Conservation (phyloP, 371 early-diverging fungal species). For the Mortierella sp. region DNA sequence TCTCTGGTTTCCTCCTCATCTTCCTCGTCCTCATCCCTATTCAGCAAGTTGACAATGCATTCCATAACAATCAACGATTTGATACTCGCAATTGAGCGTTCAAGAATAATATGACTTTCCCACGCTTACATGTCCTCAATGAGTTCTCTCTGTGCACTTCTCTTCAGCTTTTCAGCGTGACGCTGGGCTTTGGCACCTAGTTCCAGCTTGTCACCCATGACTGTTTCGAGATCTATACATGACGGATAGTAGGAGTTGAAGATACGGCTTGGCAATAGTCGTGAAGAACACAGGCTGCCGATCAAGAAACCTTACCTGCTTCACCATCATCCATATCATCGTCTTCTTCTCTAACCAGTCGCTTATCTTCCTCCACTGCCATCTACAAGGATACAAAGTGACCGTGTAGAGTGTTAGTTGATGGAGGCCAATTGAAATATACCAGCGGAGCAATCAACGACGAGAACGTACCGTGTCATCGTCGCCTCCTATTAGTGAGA, state of each 20-base stretch:
- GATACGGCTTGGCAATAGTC: neutral
- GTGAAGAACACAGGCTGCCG: neutral
- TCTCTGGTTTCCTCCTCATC: conserved; percentile 71
- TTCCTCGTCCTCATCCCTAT: conserved; percentile 58
- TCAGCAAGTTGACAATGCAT: neutral
- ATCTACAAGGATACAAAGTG: conserved; percentile 4
- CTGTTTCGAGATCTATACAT: conserved; percentile 32
- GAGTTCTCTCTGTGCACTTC: conserved; percentile 62
- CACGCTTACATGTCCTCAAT: conserved; percentile 62
- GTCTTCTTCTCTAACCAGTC: conserved; percentile 48
- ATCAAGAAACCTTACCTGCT: conserved; percentile 44
- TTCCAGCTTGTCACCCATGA: conserved; percentile 39
- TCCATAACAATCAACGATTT: neutral
- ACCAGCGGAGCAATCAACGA: neutral
- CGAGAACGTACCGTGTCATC: conserved; percentile 29
- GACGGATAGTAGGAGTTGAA: no score
- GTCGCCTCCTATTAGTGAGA: conserved; percentile 45
- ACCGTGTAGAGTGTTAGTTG: neutral
- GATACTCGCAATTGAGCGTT: neutral
- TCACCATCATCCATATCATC: conserved; percentile 53
- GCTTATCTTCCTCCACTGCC: conserved; percentile 28
- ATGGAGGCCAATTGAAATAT: neutral
- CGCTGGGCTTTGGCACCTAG: conserved; percentile 39
- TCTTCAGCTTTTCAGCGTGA: conserved; percentile 54
- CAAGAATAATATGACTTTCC: neutral